These are phyloP conservation scores for Euphrasia confusa DNA, from an alignment of 257 asterid genomes.

Conservation along the genomic window DNA sequence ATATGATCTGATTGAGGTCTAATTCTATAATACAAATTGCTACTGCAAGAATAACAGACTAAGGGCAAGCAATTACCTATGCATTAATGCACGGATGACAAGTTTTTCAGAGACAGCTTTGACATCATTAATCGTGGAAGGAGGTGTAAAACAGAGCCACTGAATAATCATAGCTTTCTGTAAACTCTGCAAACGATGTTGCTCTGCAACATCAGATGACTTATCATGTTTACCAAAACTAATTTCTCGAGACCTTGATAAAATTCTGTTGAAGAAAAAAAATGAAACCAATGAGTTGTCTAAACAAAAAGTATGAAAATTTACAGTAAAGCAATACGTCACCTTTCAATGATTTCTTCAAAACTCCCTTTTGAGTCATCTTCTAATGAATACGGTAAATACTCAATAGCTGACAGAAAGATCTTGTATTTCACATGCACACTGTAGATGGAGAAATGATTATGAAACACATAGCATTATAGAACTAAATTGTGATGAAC, in stretches of 20 bases:
- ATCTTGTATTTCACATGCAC: constrained; percentile 83
- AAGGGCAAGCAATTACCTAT: constrained; percentile 48
- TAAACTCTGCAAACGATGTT: constrained; percentile 80
- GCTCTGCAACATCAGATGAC: constrained; percentile 73
- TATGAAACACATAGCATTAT: constrained; percentile 18
- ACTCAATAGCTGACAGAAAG: constrained; percentile 81
- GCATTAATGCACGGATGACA: constrained; percentile 73
- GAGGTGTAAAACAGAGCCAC: constrained; percentile 99
- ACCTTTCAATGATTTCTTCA: constrained; percentile 95
- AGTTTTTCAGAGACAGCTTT: constrained; percentile 64
- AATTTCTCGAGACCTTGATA: constrained; percentile 79
- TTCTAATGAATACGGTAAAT: constrained; percentile 72
- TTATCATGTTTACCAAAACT: constrained; percentile 46
- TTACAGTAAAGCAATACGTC: constrained; percentile 23
- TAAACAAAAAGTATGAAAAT: constrained; percentile 1
- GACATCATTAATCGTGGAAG: constrained; percentile 78
- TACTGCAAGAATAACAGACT: constrained; percentile 18
- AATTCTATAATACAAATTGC: constrained; percentile 19
- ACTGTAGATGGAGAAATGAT: constrained; percentile 42
- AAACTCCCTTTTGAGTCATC: constrained; percentile 78
- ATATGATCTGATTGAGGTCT: constrained; percentile 16
- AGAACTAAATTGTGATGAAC: constrained; percentile 17
- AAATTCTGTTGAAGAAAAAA: constrained; percentile 47
- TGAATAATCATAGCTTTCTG: constrained; percentile 94
- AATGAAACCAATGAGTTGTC: constrained; percentile 23